Percentiles rank a stretch among this genome's conserved stretches.
Evolutionary conservation across 2,329 filamentous ascomycete genomes (phyloP).

Genomic region (Pestalotiopsis sp.): DNA sequence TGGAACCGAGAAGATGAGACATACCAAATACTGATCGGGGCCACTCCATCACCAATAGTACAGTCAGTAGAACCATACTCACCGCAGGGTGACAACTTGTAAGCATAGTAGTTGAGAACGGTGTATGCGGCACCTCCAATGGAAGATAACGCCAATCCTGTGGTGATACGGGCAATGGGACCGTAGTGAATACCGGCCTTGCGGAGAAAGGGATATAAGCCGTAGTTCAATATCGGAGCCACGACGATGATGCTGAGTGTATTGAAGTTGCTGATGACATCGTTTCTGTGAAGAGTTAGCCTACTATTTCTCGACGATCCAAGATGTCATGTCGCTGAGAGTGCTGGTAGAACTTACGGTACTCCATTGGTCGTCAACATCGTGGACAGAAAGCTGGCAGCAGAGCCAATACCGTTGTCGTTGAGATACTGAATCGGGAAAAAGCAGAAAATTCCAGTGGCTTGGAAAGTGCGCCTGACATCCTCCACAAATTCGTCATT

Average conservation of each 20-base stretch:
- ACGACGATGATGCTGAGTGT: constrained; percentile 46
- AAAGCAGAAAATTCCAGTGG: constrained; percentile 61
- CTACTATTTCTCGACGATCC: background rate
- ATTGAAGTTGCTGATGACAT: constrained; percentile 51
- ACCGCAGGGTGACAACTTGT: constrained; percentile 42
- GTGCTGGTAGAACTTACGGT: constrained; percentile 24
- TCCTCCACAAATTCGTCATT: constrained; percentile 70
- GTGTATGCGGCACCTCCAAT: constrained; percentile 45
- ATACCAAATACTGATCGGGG: constrained; percentile 49
- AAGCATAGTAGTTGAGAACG: constrained; percentile 41
- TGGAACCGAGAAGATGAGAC: background rate
- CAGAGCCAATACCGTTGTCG: constrained; percentile 50
- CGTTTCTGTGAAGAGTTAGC: constrained; percentile 31
- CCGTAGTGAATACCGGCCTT: constrained; percentile 44
- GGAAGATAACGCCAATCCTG: constrained; percentile 49
- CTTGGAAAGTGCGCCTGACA: constrained; percentile 58
- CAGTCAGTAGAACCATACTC: constrained; percentile 39
- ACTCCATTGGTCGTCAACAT: constrained; percentile 49
- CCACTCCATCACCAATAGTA: constrained; percentile 34
- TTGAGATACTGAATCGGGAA: constrained; percentile 46
- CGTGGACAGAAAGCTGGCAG: constrained; percentile 47
- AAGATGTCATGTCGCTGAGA: background rate
- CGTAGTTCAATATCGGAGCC: constrained; percentile 47
- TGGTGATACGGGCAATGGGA: constrained; percentile 48
- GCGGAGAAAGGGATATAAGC: constrained; percentile 45